Base-by-base conservation (phyloP, 2,329 filamentous ascomycete genomes). In the Didymella glomerata region DNA sequence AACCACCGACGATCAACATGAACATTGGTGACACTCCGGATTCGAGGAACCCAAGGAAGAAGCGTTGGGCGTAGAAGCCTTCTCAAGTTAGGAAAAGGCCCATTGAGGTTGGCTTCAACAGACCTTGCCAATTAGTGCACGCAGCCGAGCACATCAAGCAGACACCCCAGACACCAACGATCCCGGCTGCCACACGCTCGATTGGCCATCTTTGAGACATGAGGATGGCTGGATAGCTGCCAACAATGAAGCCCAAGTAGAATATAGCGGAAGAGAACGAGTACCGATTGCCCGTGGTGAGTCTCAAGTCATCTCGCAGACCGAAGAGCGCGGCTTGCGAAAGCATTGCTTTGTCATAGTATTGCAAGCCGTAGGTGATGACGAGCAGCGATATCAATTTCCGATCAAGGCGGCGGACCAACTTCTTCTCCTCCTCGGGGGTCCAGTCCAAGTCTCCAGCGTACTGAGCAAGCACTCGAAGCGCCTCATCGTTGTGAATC, bases 21-120 rank as follows among this genome's bases (percentile, higher is more conserved):
- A 87, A 79, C 20, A 81, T 80, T 0, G 85, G 85, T 0, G 83
- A 81, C 10, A 86, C 81, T 8, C 81, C 82, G 13, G 81, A 78
- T 68, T 87, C 85, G 44, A 86, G 84, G 48, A 81, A 80, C 7
- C 84, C 85, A 1, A 86, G 76, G 8, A 86, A 74, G 36, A 85
- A 81, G 11, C 84, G 78, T 13, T 84, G 80, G 4, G 79, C 77
- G 22, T 84, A 80, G 27, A 86, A 75, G 1, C 80, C 79, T 16
- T 4, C 2, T 11, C 2, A 3, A 2, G 9, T 57, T 20, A 57
- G 27, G 1, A n/a, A n/a, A 36, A 16, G 14, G 11, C 8, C 6
- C 16, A n/a, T n/a, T 8, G 7, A 2, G 7, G 6, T 36, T 16
- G 13, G 11, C 28, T 22, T 47, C 1, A 16, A 40, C 48, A 14